Conservation (phyloP, 495 filamentous ascomycete species). For the Chlorociboria aeruginascens region DNA sequence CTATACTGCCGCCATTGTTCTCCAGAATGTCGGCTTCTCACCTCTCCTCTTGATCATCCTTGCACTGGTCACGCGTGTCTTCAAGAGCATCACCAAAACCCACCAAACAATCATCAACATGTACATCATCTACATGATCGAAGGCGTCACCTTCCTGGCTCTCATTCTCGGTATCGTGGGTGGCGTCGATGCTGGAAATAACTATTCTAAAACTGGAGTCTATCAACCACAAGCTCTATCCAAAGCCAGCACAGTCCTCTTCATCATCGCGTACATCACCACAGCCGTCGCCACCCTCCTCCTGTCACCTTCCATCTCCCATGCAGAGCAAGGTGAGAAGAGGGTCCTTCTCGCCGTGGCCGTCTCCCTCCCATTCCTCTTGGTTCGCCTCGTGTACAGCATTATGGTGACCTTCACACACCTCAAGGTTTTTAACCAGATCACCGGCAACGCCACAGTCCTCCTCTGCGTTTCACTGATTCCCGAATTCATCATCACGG, state of each 20-base stretch:
- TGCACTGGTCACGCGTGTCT: constrained; percentile 17
- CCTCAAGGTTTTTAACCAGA: constrained; percentile 23
- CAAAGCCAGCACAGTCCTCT: constrained; percentile 17
- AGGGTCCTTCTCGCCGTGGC: constrained; percentile 26
- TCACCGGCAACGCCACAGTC: constrained; percentile 25
- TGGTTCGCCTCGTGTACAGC: constrained; percentile 31
- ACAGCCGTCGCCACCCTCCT: constrained; percentile 16
- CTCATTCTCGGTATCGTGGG: constrained; percentile 22
- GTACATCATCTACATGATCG: constrained; percentile 11
- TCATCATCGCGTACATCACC: constrained; percentile 14
- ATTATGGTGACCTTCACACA: constrained; percentile 23
- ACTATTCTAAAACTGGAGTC: constrained; percentile 1
- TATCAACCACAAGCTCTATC: constrained; percentile 6
- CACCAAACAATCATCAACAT: constrained; percentile 8
- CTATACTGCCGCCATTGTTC: constrained; percentile 16
- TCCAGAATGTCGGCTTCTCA: constrained; percentile 18
- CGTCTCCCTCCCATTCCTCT: constrained; percentile 25
- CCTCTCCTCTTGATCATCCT: constrained; percentile 16
- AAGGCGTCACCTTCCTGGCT: constrained; percentile 14
- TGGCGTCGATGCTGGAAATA: constrained; percentile 12
- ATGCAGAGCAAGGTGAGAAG: constrained; percentile 21
- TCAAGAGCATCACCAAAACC: constrained; percentile 12
- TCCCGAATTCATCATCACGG: constrained; percentile 26
- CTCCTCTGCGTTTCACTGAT: constrained; percentile 29
- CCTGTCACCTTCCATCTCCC: constrained; percentile 4